Evolutionary conservation across 164 flowering plant species (phyloP), one percentile per base, ranked within the genome.

Genomic region (Echeveria elegans): DNA sequence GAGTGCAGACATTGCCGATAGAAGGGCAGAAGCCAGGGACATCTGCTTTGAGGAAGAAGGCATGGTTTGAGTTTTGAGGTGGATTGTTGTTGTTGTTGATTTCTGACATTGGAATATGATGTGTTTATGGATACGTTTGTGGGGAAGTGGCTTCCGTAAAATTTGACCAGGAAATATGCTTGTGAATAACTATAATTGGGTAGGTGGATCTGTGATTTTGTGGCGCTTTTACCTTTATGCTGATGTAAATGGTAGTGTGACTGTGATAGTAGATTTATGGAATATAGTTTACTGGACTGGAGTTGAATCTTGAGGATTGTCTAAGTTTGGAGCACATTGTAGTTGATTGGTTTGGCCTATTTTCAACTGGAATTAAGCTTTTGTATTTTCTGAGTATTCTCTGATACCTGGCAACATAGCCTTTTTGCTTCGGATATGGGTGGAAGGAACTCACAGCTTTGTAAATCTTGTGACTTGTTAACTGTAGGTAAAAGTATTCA

Each of bases 21-120:
- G 92, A 86, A 7, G 94, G 89, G 76, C 94, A 88, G 77, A 93
- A 93, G 66, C 97, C 96, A 1, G 97, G 98, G 18, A 93, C 98
- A 30, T 88, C 97, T 45, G 98, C 97, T 29, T 85, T 93, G 72
- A 80, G 98, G 66, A 93, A 90, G 87, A 93, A 90, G 97, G 97
- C 90, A 68, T 2, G 12, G 28, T 36, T 16, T 28, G 50, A 8
- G 1, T 0, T n/a, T n/a, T 34, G 37, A 3, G 5, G 37, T 34
- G 37, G 21, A 36, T 37, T 8, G 65, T 43, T 1, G 6, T n/a
- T 32, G n/a, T 47, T 29, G 16, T 10, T 32, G 38, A 19, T 16
- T 18, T 56, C 9, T 19, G 31, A 18, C 21, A 7, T 63, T 32
- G n/a, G n/a, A n/a, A n/a, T n/a, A n/a, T 61, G 37, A 37, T 0